Evolutionary conservation across 495 filamentous ascomycete genomes (phyloP), one percentile per base, ranked within the genome.

Genomic region (Neurospora sp.): DNA sequence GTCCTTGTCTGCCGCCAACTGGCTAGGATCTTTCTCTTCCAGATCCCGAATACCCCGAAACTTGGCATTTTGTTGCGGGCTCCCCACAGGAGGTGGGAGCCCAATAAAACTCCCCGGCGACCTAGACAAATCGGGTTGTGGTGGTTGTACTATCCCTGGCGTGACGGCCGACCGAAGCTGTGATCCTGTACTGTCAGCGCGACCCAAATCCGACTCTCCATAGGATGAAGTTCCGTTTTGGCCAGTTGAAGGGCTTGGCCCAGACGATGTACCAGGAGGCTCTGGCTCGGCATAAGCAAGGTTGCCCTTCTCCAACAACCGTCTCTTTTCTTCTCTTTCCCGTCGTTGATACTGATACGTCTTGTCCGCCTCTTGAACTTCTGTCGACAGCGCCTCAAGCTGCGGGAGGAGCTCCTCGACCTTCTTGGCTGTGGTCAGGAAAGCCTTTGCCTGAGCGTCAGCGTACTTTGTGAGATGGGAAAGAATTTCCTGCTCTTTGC

Each of bases 401-500:
- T 98, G 94, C 4, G 96, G 96, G 27, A 94, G 85, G 85, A 97
- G 91, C 42, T 88, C 87, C 74, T 97, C 93, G 48, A 99, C 89
- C 80, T 92, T 97, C 79, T 94, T 92, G 16, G 94, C 91, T 8
- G 94, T 90, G 10, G 87, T 79, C 72, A 98, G 83, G 76, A 95
- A 98, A 74, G 86, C 91, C 78, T 87, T 90, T 12, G 96, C 92
- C 79, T 99, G 96, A 7, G 90, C 90, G 79, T 97, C 94, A 3
- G 96, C 96, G 80, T 94, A 99, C 79, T 92, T 95, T 22, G 96
- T 98, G 48, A 99, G 85, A 79, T 97, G 94, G 16, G 96, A 98
- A 31, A 99, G 84, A 27, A 99, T 92, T 79, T 98, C 96, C 79
- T 98, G 96, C 75, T 99, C 96, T 78, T 98, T 98, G 73, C 96